Conservation (phyloP, 23 red algal genomes). For the Chondrus crispus region DNA sequence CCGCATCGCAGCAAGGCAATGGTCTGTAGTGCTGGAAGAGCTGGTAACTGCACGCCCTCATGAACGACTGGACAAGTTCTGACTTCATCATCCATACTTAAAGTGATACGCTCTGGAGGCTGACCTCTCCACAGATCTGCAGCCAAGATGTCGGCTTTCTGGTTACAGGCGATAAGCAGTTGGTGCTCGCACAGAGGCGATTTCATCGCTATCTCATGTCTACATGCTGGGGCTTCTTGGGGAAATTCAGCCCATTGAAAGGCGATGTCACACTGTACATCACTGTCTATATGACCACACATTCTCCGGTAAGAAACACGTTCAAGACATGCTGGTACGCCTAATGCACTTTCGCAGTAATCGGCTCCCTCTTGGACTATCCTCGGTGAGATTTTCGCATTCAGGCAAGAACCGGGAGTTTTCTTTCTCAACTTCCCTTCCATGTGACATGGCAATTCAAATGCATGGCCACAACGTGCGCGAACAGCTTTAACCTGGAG, state of each 20-base stretch:
- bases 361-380: conserved; percentile 12
- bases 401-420: background rate
- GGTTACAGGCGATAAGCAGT: conserved; percentile 8
- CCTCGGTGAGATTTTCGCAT: background rate
- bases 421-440: background rate
- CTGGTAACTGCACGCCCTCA: background rate
- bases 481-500: background rate
- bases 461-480: conserved; percentile 26
- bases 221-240: conserved; percentile 13
- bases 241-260: conserved; percentile 33
- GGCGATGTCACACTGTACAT: conserved; percentile 23
- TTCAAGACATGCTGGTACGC: conserved; percentile 18
- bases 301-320: background rate
- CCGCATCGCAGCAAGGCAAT: background rate
- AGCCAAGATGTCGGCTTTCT: background rate
- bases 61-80: conserved; percentile 23
- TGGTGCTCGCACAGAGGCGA: conserved; percentile 44
- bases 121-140: background rate
- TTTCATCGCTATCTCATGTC: background rate
- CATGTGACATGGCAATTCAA: conserved; percentile 49
- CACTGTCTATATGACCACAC: conserved; percentile 37
- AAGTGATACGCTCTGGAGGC: background rate
- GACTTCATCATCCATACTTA: background rate
- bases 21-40: background rate
- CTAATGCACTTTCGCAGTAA: conserved; percentile 11